Evolutionary conservation across 768 basidiomycete genomes (phyloP).

Genomic region (Suillus occidentalis): DNA sequence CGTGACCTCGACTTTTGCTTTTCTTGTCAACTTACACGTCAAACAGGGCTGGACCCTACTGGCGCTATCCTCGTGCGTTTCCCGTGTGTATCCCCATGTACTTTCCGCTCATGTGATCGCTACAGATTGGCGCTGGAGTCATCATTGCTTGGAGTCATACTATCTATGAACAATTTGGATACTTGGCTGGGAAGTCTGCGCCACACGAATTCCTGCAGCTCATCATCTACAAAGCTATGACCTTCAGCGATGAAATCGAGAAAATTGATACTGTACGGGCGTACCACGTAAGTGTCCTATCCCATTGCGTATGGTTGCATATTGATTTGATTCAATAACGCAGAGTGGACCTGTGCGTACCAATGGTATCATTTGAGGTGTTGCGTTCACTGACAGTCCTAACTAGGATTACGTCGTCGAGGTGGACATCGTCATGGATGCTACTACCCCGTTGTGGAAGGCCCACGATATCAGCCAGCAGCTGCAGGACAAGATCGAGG

Average conservation of each 20-base stretch:
- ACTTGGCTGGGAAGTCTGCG: slow-evolving; percentile 90
- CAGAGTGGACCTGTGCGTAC: slow-evolving; percentile 70
- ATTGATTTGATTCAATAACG: background rate
- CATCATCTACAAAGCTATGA: slow-evolving; percentile 86
- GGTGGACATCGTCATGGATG: slow-evolving; percentile 91
- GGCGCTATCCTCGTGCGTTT: slow-evolving; percentile 70
- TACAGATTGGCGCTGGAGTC: slow-evolving; percentile 75
- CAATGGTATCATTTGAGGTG: background rate
- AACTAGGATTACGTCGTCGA: slow-evolving; percentile 87
- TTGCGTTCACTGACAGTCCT: background rate
- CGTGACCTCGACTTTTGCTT: slow-evolving; percentile 30
- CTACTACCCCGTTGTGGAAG: slow-evolving; percentile 84
- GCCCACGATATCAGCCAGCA: slow-evolving; percentile 85
- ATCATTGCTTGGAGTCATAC: slow-evolving; percentile 78
- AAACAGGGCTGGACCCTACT: slow-evolving; percentile 69
- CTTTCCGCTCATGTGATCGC: slow-evolving; percentile 10
- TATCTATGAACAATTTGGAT: slow-evolving; percentile 76
- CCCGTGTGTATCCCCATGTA: background rate
- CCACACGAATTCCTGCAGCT: slow-evolving; percentile 89
- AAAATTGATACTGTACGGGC: slow-evolving; percentile 91
- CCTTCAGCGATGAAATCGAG: slow-evolving; percentile 83
- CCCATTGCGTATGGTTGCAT: background rate
- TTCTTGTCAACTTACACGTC: slow-evolving; percentile 6
- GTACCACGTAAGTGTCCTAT: slow-evolving; percentile 66
- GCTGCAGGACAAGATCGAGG: slow-evolving; percentile 86